These are phyloP conservation scores for Haematococcus sp. DNA, from an alignment of 139 green algal genomes.

Conservation along the genomic window DNA sequence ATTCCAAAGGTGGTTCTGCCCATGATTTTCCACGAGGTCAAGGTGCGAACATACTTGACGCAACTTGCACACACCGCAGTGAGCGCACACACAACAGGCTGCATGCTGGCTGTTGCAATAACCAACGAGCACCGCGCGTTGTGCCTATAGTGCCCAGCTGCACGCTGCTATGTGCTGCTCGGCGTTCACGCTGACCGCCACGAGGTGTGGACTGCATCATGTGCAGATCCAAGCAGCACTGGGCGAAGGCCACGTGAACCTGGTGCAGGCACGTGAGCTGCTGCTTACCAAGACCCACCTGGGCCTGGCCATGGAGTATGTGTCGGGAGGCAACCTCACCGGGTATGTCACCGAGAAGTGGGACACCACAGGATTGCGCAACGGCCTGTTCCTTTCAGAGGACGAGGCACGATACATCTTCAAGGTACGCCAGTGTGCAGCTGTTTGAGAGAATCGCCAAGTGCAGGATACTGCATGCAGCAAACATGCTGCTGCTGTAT, in stretches of 20 bases:
- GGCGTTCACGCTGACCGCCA: too few relatives aligned
- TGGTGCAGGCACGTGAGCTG: slow-evolving; percentile 49
- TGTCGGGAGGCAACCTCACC: slow-evolving; percentile 68
- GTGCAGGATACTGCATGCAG: slow-evolving; percentile 31
- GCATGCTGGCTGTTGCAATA: too few relatives aligned
- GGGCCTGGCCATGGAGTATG: slow-evolving; percentile 78
- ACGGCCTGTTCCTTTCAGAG: slow-evolving; percentile 54
- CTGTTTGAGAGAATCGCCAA: too few relatives aligned
- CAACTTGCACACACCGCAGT: too few relatives aligned
- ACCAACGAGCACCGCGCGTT: too few relatives aligned
- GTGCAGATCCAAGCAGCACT: slow-evolving; percentile 65
- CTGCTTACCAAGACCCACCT: slow-evolving; percentile 52
- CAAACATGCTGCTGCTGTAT: neutral
- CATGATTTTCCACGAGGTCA: slow-evolving; percentile 58
- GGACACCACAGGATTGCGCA: slow-evolving; percentile 18
- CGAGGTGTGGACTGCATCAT: too few relatives aligned
- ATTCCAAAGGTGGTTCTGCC: slow-evolving; percentile 44
- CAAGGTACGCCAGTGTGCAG: slow-evolving; percentile 39
- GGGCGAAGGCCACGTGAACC: slow-evolving; percentile 64
- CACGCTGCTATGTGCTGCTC: too few relatives aligned
- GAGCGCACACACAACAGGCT: too few relatives aligned
- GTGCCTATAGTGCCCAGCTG: neutral
- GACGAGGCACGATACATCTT: slow-evolving; percentile 88
- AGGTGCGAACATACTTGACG: slow-evolving; percentile 42
- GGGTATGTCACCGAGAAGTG: slow-evolving; percentile 47